Conservation (phyloP, 306 rosid genomes). For the Quercus wislizeni region DNA sequence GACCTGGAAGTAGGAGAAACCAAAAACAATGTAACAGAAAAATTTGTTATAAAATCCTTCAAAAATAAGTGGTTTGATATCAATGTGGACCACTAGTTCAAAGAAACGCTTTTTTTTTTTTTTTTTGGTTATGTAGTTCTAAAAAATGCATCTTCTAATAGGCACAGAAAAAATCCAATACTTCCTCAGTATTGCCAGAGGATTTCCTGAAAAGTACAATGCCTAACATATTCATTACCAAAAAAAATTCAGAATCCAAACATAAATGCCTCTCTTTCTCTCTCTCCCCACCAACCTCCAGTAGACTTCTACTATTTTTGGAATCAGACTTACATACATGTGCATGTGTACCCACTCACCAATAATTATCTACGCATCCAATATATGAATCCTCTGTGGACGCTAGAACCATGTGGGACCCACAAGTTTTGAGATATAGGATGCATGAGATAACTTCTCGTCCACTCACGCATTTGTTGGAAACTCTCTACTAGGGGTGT, state of each 20-base stretch:
- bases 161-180: not conserved
- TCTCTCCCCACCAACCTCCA: not conserved
- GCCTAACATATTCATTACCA: too few relatives aligned
- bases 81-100: not conserved
- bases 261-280: too few relatives aligned
- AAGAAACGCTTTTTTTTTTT: not conserved
- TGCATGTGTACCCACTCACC: not conserved
- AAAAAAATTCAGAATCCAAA: too few relatives aligned
- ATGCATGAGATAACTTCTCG: too few relatives aligned
- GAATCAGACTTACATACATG: not conserved
- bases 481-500: too few relatives aligned
- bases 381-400: too few relatives aligned
- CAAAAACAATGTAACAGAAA: not conserved
- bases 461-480: too few relatives aligned
- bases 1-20: slow-evolving; percentile 34
- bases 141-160: not conserved
- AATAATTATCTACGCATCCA: too few relatives aligned
- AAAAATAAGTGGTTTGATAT: not conserved
- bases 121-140: not conserved
- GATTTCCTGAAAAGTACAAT: too few relatives aligned
- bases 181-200: not conserved
- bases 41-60: not conserved
- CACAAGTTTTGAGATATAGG: too few relatives aligned
- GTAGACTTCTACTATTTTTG: not conserved
- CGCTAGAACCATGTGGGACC: too few relatives aligned